These are phyloP conservation scores for Xylaria sp. DNA, from an alignment of 2,329 filamentous ascomycete species.

Conservation along the genomic window DNA sequence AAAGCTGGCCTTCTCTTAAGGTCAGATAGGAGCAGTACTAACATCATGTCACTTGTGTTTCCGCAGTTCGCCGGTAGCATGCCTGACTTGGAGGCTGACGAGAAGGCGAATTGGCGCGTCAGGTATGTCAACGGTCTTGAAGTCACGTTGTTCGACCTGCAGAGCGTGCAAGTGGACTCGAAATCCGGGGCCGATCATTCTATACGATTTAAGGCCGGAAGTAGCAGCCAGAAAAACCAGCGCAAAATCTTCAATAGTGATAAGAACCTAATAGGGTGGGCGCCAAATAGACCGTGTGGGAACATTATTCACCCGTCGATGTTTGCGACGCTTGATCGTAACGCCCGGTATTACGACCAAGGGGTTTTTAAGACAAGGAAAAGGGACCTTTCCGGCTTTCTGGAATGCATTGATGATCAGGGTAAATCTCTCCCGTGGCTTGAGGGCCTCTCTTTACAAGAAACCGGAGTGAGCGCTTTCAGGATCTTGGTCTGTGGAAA, in stretches of 20 bases:
- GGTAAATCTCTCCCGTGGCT: slow-evolving; percentile 23
- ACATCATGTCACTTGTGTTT: slow-evolving; percentile 17
- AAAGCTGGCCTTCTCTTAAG: slow-evolving; percentile 20
- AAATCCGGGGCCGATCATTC: slow-evolving; percentile 21
- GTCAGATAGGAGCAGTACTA: not conserved
- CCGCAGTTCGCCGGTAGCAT: slow-evolving; percentile 27
- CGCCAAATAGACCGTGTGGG: slow-evolving; percentile 6
- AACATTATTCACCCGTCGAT: slow-evolving; percentile 30
- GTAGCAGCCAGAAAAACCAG: slow-evolving; percentile 4
- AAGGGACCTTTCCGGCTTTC: slow-evolving; percentile 12
- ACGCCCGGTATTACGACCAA: slow-evolving; percentile 26
- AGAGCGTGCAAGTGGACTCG: slow-evolving; percentile 23
- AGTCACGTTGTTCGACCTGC: slow-evolving; percentile 26
- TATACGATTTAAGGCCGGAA: slow-evolving; percentile 9
- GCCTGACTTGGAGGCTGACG: slow-evolving; percentile 16
- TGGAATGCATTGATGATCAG: slow-evolving; percentile 31
- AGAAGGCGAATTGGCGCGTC: slow-evolving; percentile 26
- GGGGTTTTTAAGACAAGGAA: slow-evolving; percentile 28
- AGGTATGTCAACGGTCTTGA: slow-evolving; percentile 28
- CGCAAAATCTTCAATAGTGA: slow-evolving; percentile 21
- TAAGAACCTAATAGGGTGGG: slow-evolving; percentile 11
- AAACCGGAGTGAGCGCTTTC: slow-evolving; percentile 25
- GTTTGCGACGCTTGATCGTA: slow-evolving; percentile 20
- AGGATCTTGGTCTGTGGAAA: slow-evolving; percentile 31
- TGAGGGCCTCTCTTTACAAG: slow-evolving; percentile 21